Percentiles rank a stretch among this genome's conserved stretches.
phyloP scores from a whole-genome alignment of 495 filamentous ascomycete species.

The Penicillium canariense region DNA sequence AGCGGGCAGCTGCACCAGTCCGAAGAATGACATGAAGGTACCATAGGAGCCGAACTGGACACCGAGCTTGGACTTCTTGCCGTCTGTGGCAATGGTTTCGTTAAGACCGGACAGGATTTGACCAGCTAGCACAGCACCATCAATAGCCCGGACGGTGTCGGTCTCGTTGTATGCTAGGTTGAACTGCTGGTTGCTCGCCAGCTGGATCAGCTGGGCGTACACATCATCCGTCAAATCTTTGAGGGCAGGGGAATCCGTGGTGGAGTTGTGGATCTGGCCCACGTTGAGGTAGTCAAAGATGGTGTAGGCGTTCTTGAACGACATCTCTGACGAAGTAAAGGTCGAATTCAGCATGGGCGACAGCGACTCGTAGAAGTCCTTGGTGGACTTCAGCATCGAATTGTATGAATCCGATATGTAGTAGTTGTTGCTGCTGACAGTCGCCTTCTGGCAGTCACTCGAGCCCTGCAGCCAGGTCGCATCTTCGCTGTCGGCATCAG shows the following conservation, averaged over 20 bases:
- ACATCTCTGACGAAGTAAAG: slow-evolving; percentile 51
- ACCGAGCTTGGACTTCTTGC: slow-evolving; percentile 33
- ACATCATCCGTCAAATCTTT: slow-evolving; percentile 32
- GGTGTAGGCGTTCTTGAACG: slow-evolving; percentile 69
- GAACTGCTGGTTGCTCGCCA: slow-evolving; percentile 52
- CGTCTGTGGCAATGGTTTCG: slow-evolving; percentile 36
- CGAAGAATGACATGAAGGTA: slow-evolving; percentile 50
- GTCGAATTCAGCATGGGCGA: slow-evolving; percentile 59
- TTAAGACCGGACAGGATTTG: slow-evolving; percentile 45
- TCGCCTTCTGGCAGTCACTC: slow-evolving; percentile 59
- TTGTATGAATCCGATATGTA: slow-evolving; percentile 61
- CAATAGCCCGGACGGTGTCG: slow-evolving; percentile 47
- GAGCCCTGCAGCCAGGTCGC: slow-evolving; percentile 57
- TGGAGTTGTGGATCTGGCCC: slow-evolving; percentile 51
- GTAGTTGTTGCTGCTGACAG: slow-evolving; percentile 68
- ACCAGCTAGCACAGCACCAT: slow-evolving; percentile 45
- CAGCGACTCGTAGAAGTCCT: slow-evolving; percentile 62
- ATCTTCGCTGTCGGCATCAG: slow-evolving; percentile 52
- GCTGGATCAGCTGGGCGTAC: slow-evolving; percentile 38
- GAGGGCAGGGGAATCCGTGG: slow-evolving; percentile 31
- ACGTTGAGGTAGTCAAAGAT: slow-evolving; percentile 60
- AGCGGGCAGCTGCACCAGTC: slow-evolving; percentile 40
- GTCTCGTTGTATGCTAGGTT: slow-evolving; percentile 52
- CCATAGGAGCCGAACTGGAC: slow-evolving; percentile 51
- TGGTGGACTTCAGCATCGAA: slow-evolving; percentile 49